Evolutionary conservation across 345 rosid species (phyloP).

Genomic region (Camelina sativa): DNA sequence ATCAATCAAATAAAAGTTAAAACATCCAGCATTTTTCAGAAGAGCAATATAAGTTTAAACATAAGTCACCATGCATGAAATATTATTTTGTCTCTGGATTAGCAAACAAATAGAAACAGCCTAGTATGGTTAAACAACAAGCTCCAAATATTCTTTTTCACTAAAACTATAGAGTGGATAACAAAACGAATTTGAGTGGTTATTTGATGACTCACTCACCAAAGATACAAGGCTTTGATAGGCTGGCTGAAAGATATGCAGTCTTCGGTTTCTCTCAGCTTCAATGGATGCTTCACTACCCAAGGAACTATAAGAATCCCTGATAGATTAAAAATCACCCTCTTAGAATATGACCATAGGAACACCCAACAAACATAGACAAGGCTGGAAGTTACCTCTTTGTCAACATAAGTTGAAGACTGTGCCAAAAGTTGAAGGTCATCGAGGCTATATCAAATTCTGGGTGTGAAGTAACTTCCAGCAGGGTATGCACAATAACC

Average conservation of each 20-base stretch:
- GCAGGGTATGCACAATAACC: conserved; percentile 80
- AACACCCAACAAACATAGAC: conserved; percentile 24
- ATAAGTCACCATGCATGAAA: conserved; percentile 24
- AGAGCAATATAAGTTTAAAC: conserved; percentile 18
- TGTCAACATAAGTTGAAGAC: conserved; percentile 86
- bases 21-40: conserved; percentile 9
- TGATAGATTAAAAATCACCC: conserved; percentile 47
- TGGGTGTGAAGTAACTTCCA: conserved; percentile 93
- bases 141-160: conserved; percentile 17
- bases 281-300: conserved; percentile 74
- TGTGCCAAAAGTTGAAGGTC: conserved; percentile 99
- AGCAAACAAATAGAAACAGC: conserved; percentile 5
- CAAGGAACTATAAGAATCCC: conserved; percentile 75
- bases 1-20: conserved; percentile 1
- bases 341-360: conserved; percentile 34
- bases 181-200: conserved; percentile 10
- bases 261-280: conserved; percentile 83
- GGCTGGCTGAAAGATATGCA: conserved; percentile 72
- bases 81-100: neutral
- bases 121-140: neutral
- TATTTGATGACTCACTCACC: conserved; percentile 56
- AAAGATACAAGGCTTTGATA: conserved; percentile 87
- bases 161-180: conserved; percentile 15
- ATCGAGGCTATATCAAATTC: conserved; percentile 97
- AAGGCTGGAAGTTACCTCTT: conserved; percentile 59